Evolutionary conservation across 345 rosid genomes (phyloP).

Genomic region (Cochlearia excelsa): DNA sequence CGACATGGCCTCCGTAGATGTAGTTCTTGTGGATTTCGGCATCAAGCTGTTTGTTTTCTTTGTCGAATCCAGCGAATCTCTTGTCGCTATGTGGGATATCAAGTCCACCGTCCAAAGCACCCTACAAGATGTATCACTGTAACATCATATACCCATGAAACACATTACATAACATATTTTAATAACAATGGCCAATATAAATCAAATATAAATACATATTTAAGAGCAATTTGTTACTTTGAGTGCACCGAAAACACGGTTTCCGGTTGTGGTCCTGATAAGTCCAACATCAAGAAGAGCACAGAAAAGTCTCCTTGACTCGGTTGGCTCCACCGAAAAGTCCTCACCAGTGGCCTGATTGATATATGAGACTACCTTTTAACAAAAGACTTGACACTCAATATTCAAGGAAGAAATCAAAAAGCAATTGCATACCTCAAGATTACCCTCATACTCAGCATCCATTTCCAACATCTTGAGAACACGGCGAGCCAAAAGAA

Average conservation of each 20-base stretch:
- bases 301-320: slow-evolving; percentile 18
- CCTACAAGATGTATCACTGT: no score
- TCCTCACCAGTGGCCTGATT: slow-evolving; percentile 7
- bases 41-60: slow-evolving; percentile 47
- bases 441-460: slow-evolving; percentile 21
- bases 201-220: no score
- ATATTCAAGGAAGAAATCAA: no score
- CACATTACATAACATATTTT: no score
- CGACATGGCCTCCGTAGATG: slow-evolving; percentile 74
- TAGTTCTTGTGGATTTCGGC: slow-evolving; percentile 78
- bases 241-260: slow-evolving; percentile 24
- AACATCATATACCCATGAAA: no score
- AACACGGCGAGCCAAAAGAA: slow-evolving; percentile 22
- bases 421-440: background rate
- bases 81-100: slow-evolving; percentile 91
- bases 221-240: slow-evolving; percentile 3
- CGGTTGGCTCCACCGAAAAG: slow-evolving; percentile 18
- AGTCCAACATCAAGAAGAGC: slow-evolving; percentile 24
- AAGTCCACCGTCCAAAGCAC: slow-evolving; percentile 85
- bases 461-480: slow-evolving; percentile 21
- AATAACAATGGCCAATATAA: no score
- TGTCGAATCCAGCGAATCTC: slow-evolving; percentile 82
- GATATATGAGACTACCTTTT: no score
- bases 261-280: no score
- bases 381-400: no score